Conservation (phyloP, 2,329 filamentous ascomycete genomes). For the Hyphodiscus sp. region DNA sequence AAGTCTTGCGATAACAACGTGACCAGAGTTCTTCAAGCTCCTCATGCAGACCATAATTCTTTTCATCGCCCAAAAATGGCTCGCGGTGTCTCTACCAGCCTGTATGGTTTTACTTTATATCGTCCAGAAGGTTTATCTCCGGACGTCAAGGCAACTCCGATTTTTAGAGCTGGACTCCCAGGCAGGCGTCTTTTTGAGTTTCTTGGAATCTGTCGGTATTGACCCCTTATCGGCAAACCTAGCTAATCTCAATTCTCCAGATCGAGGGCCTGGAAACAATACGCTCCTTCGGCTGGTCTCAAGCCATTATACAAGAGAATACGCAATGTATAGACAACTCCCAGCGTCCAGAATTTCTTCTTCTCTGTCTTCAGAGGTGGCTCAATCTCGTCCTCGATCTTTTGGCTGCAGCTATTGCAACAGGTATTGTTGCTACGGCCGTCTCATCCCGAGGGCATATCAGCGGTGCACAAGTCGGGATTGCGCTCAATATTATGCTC, state of each 20-base stretch:
- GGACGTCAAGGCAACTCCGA: constrained; percentile 53
- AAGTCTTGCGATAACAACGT: not conserved
- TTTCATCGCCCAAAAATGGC: constrained; percentile 38
- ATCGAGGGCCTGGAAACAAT: constrained; percentile 48
- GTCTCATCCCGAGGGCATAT: constrained; percentile 9
- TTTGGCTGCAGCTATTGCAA: constrained; percentile 9
- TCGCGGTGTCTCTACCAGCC: constrained; percentile 44
- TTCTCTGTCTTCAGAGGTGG: constrained; percentile 51
- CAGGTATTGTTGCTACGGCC: constrained; percentile 14
- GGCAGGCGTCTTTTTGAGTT: constrained; percentile 39
- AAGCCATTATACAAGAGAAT: constrained; percentile 38
- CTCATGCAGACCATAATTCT: constrained; percentile 44
- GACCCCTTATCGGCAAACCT: not conserved
- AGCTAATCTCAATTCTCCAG: not conserved
- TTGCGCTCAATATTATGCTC: constrained; percentile 23
- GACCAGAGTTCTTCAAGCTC: constrained; percentile 19
- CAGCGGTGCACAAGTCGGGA: constrained; percentile 18
- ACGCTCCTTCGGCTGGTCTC: constrained; percentile 50
- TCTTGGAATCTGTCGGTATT: constrained; percentile 34
- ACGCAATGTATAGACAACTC: constrained; percentile 43
- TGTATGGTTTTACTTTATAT: constrained; percentile 40
- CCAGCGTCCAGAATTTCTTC: constrained; percentile 49
- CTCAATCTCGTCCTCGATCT: constrained; percentile 40
- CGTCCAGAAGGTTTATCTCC: constrained; percentile 51
- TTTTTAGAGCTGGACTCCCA: constrained; percentile 57